Evolutionary conservation across 78 protist genomes (phyloP).

Genomic region (Dictyostelium intermedium): DNA sequence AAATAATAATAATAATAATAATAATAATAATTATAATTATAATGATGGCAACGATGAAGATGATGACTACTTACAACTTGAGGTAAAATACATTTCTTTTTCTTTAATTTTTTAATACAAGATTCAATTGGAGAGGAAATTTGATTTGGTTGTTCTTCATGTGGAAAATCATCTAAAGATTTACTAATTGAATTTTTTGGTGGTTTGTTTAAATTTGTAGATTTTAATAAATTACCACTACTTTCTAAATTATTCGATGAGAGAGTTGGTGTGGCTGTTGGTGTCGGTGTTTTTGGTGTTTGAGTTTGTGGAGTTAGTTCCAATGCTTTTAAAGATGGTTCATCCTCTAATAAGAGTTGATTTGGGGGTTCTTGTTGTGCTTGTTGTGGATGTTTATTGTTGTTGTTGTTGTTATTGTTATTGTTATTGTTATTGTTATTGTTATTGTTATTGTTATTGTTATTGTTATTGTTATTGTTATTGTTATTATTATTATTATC

Average conservation of each 20-base stretch:
- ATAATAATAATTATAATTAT: too few relatives aligned
- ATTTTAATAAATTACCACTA: not conserved
- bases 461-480: too few relatives aligned
- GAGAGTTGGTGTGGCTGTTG: too few relatives aligned
- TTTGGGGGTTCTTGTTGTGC: not conserved
- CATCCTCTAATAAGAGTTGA: not conserved
- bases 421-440: too few relatives aligned
- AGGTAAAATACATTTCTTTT: constrained; percentile 63
- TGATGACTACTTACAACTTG: constrained; percentile 36
- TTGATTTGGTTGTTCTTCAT: not conserved
- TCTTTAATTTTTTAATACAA: constrained; percentile 25
- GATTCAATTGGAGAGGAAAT: constrained; percentile 1
- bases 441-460: too few relatives aligned
- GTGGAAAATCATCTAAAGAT: not conserved
- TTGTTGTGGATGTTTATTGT: not conserved
- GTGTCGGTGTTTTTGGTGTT: not conserved
- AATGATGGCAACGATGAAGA: not conserved
- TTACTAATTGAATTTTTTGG: not conserved
- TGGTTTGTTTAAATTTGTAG: not conserved
- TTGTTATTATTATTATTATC: not conserved
- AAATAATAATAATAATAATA: not conserved
- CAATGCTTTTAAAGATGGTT: not conserved
- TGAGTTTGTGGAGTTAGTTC: not conserved
- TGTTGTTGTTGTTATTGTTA: too few relatives aligned
- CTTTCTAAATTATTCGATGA: not conserved